Evolutionary conservation across 345 rosid species (phyloP).

Genomic region (Arabis alpina): DNA sequence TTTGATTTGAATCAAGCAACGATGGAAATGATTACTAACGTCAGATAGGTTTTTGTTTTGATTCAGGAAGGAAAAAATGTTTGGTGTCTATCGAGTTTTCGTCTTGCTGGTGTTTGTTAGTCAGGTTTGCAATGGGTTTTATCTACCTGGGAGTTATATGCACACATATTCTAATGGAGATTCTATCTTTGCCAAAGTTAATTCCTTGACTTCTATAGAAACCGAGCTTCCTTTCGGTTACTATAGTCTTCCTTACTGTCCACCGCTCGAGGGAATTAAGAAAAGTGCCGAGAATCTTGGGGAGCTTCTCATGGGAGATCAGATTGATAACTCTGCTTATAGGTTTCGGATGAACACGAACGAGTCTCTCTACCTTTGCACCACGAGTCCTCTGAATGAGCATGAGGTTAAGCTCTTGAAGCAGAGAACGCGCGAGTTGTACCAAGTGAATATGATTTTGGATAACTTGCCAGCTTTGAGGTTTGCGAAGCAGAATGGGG

Average conservation of each 20-base stretch:
- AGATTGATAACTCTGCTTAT: slow-evolving; percentile 86
- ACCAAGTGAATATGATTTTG: slow-evolving; percentile 87
- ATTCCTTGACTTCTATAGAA: slow-evolving; percentile 89
- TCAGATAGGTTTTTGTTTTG: slow-evolving; percentile 21
- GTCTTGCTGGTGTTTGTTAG: slow-evolving; percentile 49
- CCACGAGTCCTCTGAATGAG: slow-evolving; percentile 59
- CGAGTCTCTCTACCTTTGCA: slow-evolving; percentile 75
- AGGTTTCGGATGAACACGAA: slow-evolving; percentile 70
- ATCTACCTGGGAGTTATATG: slow-evolving; percentile 91
- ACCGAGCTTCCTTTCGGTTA: slow-evolving; percentile 87
- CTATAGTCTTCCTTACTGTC: slow-evolving; percentile 81
- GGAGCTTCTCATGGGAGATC: slow-evolving; percentile 90
- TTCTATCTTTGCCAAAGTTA: slow-evolving; percentile 64
- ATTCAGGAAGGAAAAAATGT: slow-evolving; percentile 39
- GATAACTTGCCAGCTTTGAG: slow-evolving; percentile 89
- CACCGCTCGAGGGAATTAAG: slow-evolving; percentile 59
- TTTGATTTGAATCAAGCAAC: background rate
- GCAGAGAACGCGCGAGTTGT: slow-evolving; percentile 78
- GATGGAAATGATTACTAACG: slow-evolving; percentile 12
- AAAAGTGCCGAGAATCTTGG: slow-evolving; percentile 92
- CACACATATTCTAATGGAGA: slow-evolving; percentile 64
- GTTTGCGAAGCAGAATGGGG: slow-evolving; percentile 66
- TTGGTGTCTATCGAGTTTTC: slow-evolving; percentile 45
- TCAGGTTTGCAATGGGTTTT: slow-evolving; percentile 66
- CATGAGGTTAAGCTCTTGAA: slow-evolving; percentile 86